phyloP scores from a whole-genome alignment of 2,329 filamentous ascomycete genomes.

The Xylariaceae sp. region DNA sequence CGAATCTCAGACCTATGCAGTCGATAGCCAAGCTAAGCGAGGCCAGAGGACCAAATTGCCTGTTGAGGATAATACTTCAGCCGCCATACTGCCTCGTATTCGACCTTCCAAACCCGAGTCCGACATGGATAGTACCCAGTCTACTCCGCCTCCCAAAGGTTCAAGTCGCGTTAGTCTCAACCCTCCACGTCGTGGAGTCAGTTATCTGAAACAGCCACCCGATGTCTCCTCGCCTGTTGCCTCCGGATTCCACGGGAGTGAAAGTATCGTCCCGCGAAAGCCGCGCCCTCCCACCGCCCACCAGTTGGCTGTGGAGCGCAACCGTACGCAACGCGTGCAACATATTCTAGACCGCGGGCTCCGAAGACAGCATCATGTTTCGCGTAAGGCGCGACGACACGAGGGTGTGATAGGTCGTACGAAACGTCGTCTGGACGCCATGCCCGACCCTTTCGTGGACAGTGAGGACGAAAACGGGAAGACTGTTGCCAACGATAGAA shows the following conservation, averaged over 20 bases:
- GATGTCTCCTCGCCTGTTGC: constrained; percentile 57
- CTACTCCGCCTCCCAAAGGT: constrained; percentile 45
- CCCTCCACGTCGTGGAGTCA: constrained; percentile 40
- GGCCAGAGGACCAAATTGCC: constrained; percentile 35
- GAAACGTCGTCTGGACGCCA: constrained; percentile 55
- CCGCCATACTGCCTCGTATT: constrained; percentile 56
- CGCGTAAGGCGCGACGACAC: constrained; percentile 54
- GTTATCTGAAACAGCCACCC: constrained; percentile 53
- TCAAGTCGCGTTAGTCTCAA: constrained; percentile 34
- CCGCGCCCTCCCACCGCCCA: constrained; percentile 73
- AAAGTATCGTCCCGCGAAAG: constrained; percentile 54
- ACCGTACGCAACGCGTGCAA: constrained; percentile 72
- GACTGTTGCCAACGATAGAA: constrained; percentile 29
- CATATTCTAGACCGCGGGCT: constrained; percentile 74
- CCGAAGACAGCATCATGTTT: constrained; percentile 57
- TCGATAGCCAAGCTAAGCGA: constrained; percentile 55
- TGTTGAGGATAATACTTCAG: constrained; percentile 48
- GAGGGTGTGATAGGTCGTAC: constrained; percentile 64
- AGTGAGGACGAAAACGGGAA: constrained; percentile 53
- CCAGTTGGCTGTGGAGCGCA: constrained; percentile 73
- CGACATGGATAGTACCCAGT: constrained; percentile 48
- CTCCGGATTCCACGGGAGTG: constrained; percentile 43
- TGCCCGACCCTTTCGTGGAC: constrained; percentile 53
- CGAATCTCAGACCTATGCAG: constrained; percentile 61
- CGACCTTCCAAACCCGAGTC: constrained; percentile 58